phyloP scores from a whole-genome alignment of 345 rosid species.

The Adansonia digitata region DNA sequence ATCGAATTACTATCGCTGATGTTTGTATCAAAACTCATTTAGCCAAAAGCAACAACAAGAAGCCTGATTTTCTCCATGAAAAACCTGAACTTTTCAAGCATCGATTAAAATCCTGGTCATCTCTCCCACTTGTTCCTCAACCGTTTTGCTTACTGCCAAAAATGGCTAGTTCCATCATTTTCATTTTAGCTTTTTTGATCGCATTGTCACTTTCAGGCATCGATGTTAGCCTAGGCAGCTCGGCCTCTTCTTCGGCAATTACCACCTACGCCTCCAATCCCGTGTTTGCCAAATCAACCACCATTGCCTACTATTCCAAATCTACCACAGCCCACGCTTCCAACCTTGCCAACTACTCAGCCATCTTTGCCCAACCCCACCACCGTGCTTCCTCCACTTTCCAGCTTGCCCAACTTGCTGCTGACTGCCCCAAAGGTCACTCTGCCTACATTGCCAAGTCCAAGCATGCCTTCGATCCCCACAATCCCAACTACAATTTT shows the following conservation, averaged over 20 bases:
- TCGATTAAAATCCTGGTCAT: too few species aligned
- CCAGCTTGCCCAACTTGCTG: constrained; percentile 2
- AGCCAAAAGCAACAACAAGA: too few species aligned
- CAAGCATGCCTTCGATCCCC: constrained; percentile 24
- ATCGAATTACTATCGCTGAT: not conserved
- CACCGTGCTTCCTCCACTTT: constrained; percentile 8
- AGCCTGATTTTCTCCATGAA: not conserved
- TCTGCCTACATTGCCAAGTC: constrained; percentile 25
- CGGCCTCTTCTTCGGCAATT: constrained; percentile 17
- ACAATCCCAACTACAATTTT: constrained; percentile 23
- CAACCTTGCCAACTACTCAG: not conserved
- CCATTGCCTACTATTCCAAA: constrained; percentile 15
- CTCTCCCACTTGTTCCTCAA: not conserved
- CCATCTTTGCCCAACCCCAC: not conserved
- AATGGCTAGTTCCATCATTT: constrained; percentile 10
- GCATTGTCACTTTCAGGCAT: constrained; percentile 15
- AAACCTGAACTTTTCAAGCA: not conserved
- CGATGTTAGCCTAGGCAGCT: constrained; percentile 13
- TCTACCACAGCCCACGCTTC: constrained; percentile 8
- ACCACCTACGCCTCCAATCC: constrained; percentile 12
- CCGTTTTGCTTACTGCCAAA: not conserved
- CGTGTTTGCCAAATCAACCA: not conserved
- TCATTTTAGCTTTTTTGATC: not conserved
- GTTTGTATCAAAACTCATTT: not conserved
- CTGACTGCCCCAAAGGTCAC: constrained; percentile 10